Evolutionary conservation across 345 rosid genomes (phyloP).

Genomic region (Eucalyptus cladocalyx): DNA sequence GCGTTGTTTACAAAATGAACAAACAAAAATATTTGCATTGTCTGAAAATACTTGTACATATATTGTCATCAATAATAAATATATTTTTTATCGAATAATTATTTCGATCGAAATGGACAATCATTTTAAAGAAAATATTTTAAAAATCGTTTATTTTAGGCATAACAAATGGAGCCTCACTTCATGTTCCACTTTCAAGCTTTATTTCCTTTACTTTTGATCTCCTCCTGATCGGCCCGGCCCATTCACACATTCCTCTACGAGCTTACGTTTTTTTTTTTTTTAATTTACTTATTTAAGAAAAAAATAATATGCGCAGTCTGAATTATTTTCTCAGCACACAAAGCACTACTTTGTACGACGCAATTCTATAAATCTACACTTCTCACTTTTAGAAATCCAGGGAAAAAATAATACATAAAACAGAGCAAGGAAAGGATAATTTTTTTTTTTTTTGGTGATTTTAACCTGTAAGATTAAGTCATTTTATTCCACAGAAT

Average conservation of each 20-base stretch:
- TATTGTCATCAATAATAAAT: accelerated
- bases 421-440: accelerated
- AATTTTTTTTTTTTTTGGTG: too few relatives aligned
- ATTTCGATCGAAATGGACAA: not conserved
- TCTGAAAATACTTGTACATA: not conserved
- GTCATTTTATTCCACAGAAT: not conserved
- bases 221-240: not conserved
- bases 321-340: not conserved
- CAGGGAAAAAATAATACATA: not conserved
- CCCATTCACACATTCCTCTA: not conserved
- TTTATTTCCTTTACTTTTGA: not conserved
- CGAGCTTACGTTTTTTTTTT: not conserved
- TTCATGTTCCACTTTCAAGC: not conserved
- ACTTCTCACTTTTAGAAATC: not conserved
- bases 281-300: too few relatives aligned
- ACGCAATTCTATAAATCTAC: not conserved
- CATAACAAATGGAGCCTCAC: accelerated
- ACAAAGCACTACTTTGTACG: not conserved
- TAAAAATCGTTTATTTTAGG: accelerated
- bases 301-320: too few relatives aligned
- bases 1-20: not conserved
- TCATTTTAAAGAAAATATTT: not conserved
- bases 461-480: not conserved
- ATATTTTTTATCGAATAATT: not conserved
- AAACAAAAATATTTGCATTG: not conserved